phyloP scores from a whole-genome alignment of 139 green algal species.

The Penium margaritaceum region DNA sequence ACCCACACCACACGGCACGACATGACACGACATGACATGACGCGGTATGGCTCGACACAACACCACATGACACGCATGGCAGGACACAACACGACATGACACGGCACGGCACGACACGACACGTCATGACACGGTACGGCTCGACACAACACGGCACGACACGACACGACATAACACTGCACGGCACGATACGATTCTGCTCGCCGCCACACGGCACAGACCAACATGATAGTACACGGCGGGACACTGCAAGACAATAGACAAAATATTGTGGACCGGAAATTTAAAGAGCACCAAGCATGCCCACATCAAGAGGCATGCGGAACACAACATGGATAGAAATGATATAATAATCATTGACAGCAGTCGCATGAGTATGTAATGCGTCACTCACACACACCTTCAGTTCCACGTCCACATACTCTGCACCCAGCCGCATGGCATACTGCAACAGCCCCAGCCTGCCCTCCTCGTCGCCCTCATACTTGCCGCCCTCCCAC shows the following conservation, averaged over 20 bases:
- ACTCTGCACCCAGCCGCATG: conserved; percentile 61
- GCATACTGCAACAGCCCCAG: conserved; percentile 26
- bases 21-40: too few relatives aligned
- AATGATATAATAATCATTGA: neutral
- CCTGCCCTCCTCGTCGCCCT: conserved; percentile 55
- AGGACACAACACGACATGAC: too few relatives aligned
- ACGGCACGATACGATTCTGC: too few relatives aligned
- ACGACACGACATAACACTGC: too few relatives aligned
- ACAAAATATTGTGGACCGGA: neutral
- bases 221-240: too few relatives aligned
- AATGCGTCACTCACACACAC: conserved; percentile 33
- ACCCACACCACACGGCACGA: too few relatives aligned
- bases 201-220: too few relatives aligned
- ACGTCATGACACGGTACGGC: too few relatives aligned
- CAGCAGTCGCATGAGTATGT: neutral
- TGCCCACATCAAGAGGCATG: conserved; percentile 6
- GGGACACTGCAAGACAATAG: neutral
- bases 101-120: too few relatives aligned
- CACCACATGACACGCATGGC: too few relatives aligned
- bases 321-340: neutral
- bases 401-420: conserved; percentile 85
- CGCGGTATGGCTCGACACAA: too few relatives aligned
- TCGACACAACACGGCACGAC: too few relatives aligned
- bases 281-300: neutral
- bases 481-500: conserved; percentile 90